A percentile compares a stretch with the other conserved stretches of the same genome.
These are phyloP conservation scores for Capsella rubella DNA, from an alignment of 441 rosid species.

Conservation along the genomic window DNA sequence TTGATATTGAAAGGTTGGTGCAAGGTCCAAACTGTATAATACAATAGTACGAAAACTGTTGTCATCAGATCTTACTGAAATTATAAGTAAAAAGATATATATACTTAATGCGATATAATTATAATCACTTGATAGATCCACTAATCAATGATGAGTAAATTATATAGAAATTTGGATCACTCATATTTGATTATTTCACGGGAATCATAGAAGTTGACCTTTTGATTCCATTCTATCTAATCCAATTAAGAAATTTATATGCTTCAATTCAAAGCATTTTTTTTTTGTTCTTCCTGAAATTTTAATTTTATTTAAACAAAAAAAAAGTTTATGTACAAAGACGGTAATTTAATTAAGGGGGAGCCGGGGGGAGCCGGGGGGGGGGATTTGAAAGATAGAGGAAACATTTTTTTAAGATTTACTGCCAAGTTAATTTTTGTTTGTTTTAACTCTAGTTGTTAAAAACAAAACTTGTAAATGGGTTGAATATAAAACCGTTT, in stretches of 20 bases:
- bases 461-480: too few relatives aligned
- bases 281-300: neutral
- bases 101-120: neutral
- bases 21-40: constrained; percentile 15
- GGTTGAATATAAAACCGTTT: too few relatives aligned
- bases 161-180: constrained; percentile 12
- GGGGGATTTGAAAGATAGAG: too few relatives aligned
- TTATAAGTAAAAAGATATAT: neutral
- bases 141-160: neutral
- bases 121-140: constrained; percentile 23
- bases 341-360: neutral
- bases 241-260: neutral
- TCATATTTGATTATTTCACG: constrained; percentile 9
- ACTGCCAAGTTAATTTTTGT: too few relatives aligned
- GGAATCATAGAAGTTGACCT: neutral
- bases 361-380: too few relatives aligned
- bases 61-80: constrained; percentile 27
- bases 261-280: neutral
- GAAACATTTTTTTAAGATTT: neutral
- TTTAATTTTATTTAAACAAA: too few relatives aligned
- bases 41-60: neutral
- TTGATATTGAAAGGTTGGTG: constrained; percentile 34
- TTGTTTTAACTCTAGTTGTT: neutral
- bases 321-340: neutral
- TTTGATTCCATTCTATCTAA: constrained; percentile 12